Evolutionary conservation across 805 yeast species (phyloP).

Genomic region (Candida sonorensis): DNA sequence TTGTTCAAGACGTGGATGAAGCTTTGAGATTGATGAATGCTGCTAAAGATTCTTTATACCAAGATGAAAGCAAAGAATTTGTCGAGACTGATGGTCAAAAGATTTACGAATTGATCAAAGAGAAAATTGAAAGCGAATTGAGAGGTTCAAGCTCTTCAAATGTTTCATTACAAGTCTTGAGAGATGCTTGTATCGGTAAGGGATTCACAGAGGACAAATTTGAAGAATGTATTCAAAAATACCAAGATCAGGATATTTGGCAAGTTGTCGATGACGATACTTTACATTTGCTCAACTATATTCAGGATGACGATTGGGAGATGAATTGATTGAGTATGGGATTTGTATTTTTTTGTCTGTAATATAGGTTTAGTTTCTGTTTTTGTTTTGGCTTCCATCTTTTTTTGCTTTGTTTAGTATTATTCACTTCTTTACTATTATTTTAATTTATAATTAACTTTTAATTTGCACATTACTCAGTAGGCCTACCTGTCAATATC

Average conservation of each 20-base stretch:
- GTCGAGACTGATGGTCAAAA: constrained; percentile 66
- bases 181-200: constrained; percentile 62
- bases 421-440: too few species aligned
- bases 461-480: too few species aligned
- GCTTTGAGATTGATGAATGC: constrained; percentile 82
- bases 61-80: constrained; percentile 39
- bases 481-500: too few species aligned
- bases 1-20: constrained; percentile 84
- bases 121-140: constrained; percentile 23
- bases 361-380: too few species aligned
- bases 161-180: constrained; percentile 41
- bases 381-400: too few species aligned
- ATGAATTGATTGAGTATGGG: neutral
- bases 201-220: constrained; percentile 82
- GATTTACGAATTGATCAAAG: constrained; percentile 65
- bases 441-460: too few species aligned
- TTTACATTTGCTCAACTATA: constrained; percentile 1
- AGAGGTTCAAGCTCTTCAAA: constrained; percentile 25
- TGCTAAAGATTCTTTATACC: constrained; percentile 75
- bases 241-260: constrained; percentile 69
- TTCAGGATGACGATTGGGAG: constrained; percentile 4
- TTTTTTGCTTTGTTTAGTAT: too few species aligned
- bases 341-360: too few species aligned
- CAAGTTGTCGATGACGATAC: constrained; percentile 53
- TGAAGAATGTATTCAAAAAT: constrained; percentile 67